Conservation (phyloP, 306 rosid genomes). For the Sicyos baderoa region DNA sequence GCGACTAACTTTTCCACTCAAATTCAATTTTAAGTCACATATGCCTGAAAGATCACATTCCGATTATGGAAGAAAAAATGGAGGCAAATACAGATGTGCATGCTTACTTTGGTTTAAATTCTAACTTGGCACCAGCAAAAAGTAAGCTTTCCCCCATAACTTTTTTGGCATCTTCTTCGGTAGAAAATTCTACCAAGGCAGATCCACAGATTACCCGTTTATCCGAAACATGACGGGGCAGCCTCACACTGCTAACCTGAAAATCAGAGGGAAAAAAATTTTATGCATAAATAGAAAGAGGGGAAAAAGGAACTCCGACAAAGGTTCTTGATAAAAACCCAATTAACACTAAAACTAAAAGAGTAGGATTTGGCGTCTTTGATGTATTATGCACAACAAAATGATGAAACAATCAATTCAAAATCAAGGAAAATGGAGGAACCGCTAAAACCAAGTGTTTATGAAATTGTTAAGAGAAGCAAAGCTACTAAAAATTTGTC, state of each 20-base stretch:
- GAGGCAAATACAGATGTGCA: no score
- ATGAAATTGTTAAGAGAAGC: background rate
- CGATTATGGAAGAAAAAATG: no score
- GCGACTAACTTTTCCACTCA: no score
- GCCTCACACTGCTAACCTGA: constrained; percentile 82
- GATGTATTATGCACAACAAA: background rate
- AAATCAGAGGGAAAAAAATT: constrained; percentile 1
- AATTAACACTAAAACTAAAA: background rate
- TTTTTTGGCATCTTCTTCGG: constrained; percentile 55
- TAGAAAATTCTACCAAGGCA: constrained; percentile 69
- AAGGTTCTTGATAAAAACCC: background rate
- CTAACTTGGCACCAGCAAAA: constrained; percentile 54
- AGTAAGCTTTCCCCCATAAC: constrained; percentile 36
- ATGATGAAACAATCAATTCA: background rate
- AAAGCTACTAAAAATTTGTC: background rate
- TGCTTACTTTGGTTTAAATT: constrained; percentile 53
- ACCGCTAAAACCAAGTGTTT: background rate
- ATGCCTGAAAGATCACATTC: no score
- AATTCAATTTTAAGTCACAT: no score
- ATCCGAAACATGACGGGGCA: constrained; percentile 82
- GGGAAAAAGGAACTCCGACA: background rate
- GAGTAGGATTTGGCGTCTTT: background rate
- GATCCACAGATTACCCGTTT: constrained; percentile 70
- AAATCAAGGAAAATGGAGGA: background rate
- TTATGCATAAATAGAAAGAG: no score